These are phyloP conservation scores for Naegleria fowleri DNA, from an alignment of 208 protist genomes.

Conservation along the genomic window DNA sequence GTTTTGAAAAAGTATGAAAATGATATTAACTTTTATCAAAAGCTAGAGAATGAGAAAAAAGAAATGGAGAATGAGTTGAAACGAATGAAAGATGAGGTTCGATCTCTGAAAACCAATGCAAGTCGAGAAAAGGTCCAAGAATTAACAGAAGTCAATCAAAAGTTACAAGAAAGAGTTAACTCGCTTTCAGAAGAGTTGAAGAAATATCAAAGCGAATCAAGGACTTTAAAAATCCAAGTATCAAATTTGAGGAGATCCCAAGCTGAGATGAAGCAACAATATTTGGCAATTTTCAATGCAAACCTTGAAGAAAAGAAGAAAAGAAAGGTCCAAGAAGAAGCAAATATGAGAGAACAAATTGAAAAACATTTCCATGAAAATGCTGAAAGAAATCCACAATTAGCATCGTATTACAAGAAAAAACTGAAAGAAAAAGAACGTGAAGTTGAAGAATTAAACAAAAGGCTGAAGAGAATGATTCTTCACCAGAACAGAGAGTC, in stretches of 20 bases:
- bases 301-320: neutral
- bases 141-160: neutral
- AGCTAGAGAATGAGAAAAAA: slow-evolving; percentile 22
- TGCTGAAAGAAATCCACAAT: slow-evolving; percentile 25
- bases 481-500: neutral
- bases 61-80: neutral
- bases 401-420: slow-evolving; percentile 25
- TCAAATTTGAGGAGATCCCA: neutral
- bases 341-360: neutral
- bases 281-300: neutral
- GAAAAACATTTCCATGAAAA: slow-evolving; percentile 9
- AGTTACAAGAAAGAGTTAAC: neutral
- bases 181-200: neutral
- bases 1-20: slow-evolving; percentile 19
- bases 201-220: neutral
- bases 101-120: neutral
- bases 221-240: neutral
- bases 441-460: neutral
- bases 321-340: neutral
- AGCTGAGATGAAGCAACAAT: neutral
- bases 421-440: slow-evolving; percentile 30
- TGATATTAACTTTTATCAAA: slow-evolving; percentile 15
- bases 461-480: slow-evolving; percentile 13
- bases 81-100: neutral
- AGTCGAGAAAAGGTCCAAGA: slow-evolving; percentile 7